A percentile compares a stretch with the other conserved stretches of the same genome.
These are phyloP conservation scores for Candolleomyces efflorescens DNA, from an alignment of 768 basidiomycete species.

Conservation along the genomic window DNA sequence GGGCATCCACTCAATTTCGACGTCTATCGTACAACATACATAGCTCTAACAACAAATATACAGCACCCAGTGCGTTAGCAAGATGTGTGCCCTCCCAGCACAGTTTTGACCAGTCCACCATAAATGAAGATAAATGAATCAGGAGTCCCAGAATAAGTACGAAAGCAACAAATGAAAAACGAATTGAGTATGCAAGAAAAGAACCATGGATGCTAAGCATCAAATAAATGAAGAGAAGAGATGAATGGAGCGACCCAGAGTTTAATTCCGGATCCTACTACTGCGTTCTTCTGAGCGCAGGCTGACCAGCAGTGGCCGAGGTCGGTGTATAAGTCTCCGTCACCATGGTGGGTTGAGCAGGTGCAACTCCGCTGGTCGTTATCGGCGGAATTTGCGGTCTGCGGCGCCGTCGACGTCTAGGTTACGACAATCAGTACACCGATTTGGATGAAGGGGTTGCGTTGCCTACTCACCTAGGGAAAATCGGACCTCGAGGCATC, in stretches of 20 bases:
- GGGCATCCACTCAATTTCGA: too few species aligned
- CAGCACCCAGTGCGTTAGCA: neutral
- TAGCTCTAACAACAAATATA: neutral
- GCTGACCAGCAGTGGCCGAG: slow-evolving; percentile 9
- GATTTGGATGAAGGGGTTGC: slow-evolving; percentile 1
- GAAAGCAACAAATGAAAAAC: neutral
- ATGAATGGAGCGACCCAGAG: neutral
- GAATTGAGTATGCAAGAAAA: neutral
- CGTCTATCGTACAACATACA: too few species aligned
- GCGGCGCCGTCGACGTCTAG: slow-evolving; percentile 28
- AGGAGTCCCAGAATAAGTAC: too few species aligned
- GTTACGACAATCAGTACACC: slow-evolving; percentile 11
- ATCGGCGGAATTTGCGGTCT: slow-evolving; percentile 13
- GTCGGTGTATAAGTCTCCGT: slow-evolving; percentile 9
- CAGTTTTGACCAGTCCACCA: too few species aligned
- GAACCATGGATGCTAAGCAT: neutral
- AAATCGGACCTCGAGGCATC: slow-evolving; percentile 89
- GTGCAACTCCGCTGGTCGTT: slow-evolving; percentile 1
- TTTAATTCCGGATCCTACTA: neutral
- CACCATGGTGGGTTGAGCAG: neutral
- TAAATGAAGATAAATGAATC: neutral
- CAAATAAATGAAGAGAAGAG: slow-evolving; percentile 1
- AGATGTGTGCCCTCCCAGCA: too few species aligned
- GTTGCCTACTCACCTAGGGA: slow-evolving; percentile 57
- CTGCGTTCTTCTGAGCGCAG: slow-evolving; percentile 1